These are phyloP conservation scores for Lepidium sativum DNA, from an alignment of 345 rosid species.

Conservation along the genomic window DNA sequence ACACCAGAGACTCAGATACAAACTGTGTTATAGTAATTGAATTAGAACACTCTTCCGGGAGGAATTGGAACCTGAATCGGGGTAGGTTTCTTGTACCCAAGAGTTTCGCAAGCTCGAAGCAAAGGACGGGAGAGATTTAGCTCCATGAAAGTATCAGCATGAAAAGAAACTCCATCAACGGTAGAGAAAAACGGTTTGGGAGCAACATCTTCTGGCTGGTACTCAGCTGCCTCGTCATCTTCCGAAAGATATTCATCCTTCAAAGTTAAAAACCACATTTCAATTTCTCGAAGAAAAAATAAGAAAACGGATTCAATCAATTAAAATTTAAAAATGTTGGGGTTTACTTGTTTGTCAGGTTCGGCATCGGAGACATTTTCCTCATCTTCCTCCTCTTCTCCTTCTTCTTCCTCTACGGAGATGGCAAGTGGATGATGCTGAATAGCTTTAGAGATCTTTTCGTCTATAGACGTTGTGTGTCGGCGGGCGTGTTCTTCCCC, in stretches of 20 bases:
- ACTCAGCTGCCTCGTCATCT: conserved; percentile 49
- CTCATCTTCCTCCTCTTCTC: too few relatives aligned
- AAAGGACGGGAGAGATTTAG: conserved; percentile 84
- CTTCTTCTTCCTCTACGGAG: conserved; percentile 19
- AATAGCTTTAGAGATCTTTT: conserved; percentile 64
- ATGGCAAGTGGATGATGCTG: conserved; percentile 34
- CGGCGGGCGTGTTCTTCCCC: conserved; percentile 91
- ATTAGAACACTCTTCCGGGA: neutral
- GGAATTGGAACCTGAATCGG: conserved; percentile 72
- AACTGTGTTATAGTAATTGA: neutral
- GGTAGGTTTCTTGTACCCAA: conserved; percentile 86
- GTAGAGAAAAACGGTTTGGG: conserved; percentile 59
- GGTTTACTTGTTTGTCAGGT: conserved; percentile 50
- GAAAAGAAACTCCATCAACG: conserved; percentile 65
- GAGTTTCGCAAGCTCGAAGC: conserved; percentile 85
- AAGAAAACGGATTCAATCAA: neutral
- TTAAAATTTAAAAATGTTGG: neutral
- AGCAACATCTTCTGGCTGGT: conserved; percentile 29
- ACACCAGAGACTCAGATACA: neutral
- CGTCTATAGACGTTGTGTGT: conserved; percentile 81
- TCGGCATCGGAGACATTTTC: conserved; percentile 40
- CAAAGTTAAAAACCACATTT: neutral
- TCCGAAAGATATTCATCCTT: conserved; percentile 67
- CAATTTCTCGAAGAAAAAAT: neutral
- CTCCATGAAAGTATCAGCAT: conserved; percentile 80